phyloP scores from a whole-genome alignment of 148 eudicot species.

The Beta vulgaris region DNA sequence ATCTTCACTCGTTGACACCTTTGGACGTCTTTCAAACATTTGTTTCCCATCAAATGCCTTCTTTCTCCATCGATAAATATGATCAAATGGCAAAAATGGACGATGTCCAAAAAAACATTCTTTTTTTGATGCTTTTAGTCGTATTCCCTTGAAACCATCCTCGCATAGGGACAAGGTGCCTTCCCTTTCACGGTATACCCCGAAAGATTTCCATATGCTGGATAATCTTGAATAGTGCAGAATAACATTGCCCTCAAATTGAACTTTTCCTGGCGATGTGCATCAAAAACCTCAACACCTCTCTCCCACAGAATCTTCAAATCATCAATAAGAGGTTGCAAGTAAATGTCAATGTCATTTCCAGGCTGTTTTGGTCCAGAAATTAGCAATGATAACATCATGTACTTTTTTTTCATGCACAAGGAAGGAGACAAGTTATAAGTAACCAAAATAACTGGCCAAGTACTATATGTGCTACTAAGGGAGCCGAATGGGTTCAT shows the following conservation, averaged over 20 bases:
- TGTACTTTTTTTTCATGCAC: background rate
- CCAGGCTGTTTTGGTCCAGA: background rate
- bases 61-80: too few relatives aligned
- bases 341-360: background rate
- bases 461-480: too few relatives aligned
- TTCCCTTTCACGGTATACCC: too few relatives aligned
- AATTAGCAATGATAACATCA: background rate
- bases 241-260: background rate
- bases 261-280: background rate
- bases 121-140: too few relatives aligned
- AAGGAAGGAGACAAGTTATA: background rate
- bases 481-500: conserved; percentile 13
- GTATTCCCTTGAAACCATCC: too few relatives aligned
- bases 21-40: too few relatives aligned
- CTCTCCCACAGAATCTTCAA: background rate
- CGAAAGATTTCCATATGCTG: too few relatives aligned
- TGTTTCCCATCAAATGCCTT: too few relatives aligned
- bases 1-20: too few relatives aligned
- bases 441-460: background rate
- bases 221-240: background rate
- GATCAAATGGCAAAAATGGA: too few relatives aligned
- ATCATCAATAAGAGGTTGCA: background rate
- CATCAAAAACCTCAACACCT: background rate
- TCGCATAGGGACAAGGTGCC: too few relatives aligned
- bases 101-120: too few relatives aligned